Evolutionary conservation across 345 rosid genomes (phyloP), one percentile per base, ranked within the genome.

Genomic region (Populus ilicifolia): DNA sequence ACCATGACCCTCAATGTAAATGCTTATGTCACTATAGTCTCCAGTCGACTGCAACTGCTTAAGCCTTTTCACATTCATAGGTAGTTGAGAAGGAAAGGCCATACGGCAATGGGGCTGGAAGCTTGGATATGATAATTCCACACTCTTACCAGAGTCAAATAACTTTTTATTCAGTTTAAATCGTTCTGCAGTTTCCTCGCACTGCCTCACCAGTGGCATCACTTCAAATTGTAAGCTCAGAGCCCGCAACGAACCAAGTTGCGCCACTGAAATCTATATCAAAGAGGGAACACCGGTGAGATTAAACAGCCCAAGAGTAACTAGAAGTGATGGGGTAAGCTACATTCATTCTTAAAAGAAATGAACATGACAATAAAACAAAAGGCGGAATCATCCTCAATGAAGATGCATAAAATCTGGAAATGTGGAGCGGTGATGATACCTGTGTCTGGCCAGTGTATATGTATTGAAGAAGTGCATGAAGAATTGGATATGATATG

Each of bases 371-470:
- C 52, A 66, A 48, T 21, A 46, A 67, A 67, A 76, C 43, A 4
- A 1, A 6, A 63, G 29, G 21, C 44, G 2, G 27, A 83, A 8
- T 44, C 36, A 68, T 38, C 72, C 35, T 16, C 71, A 44, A 17
- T 38, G 4, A 46, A 33, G 69, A 48, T 25, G 77, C 44, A 63
- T 44, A 8, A 5, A 75, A 69, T 38, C 44, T 11, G 36, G 29
- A 71, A 64, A 72, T 39, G 72, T 54, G 30, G 5, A 71, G 52
- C 6, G 8, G 46, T 64, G 70, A 30, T 17, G 29, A 79, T 83
- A 96, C 98, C 99, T 88, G 91, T 23, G 95, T 88, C 43, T 80
- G 79, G 56, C 99, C 97, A 0, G 89, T 80, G 80, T 93, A 93
- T 70, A 96, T 86, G 80, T 89, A 92, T 54, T 86, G 89, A 80